Evolutionary conservation across 75 land plant genomes (phyloP).

Genomic region (Larix kaempferi): DNA sequence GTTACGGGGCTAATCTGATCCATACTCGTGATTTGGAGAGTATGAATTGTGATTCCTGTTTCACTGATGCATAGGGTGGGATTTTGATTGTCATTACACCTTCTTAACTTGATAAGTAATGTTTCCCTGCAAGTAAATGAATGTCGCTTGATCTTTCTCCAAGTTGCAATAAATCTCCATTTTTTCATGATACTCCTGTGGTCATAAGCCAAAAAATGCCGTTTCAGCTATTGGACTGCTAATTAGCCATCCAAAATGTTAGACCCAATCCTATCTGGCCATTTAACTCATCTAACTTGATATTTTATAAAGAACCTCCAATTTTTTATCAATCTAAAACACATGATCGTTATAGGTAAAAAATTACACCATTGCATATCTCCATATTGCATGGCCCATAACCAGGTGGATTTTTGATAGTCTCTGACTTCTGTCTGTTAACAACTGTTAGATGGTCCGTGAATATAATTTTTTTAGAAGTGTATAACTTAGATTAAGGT

Average conservation of each 20-base stretch:
- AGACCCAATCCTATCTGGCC: not conserved
- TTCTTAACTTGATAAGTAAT: no score
- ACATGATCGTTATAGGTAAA: not conserved
- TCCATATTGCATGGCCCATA: not conserved
- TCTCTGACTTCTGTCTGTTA: not conserved
- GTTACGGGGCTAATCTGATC: no score
- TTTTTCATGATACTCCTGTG: not conserved
- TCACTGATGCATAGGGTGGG: no score
- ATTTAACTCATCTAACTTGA: not conserved
- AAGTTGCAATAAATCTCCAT: not conserved
- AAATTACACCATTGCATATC: not conserved
- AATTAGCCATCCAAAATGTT: not conserved
- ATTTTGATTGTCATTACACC: no score
- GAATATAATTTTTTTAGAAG: not conserved
- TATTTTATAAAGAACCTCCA: not conserved
- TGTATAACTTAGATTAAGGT: not conserved
- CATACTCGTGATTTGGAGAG: no score
- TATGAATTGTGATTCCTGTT: no score
- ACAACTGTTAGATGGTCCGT: not conserved
- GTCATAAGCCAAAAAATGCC: not conserved
- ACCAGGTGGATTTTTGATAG: not conserved
- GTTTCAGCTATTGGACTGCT: slow-evolving; percentile 1
- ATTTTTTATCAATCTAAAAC: not conserved
- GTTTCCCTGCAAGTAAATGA: not conserved
- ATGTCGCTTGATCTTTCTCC: not conserved